Evolutionary conservation across 179 eudicot genomes (phyloP), one percentile per base, ranked within the genome.

Genomic region (Nepenthes alata): DNA sequence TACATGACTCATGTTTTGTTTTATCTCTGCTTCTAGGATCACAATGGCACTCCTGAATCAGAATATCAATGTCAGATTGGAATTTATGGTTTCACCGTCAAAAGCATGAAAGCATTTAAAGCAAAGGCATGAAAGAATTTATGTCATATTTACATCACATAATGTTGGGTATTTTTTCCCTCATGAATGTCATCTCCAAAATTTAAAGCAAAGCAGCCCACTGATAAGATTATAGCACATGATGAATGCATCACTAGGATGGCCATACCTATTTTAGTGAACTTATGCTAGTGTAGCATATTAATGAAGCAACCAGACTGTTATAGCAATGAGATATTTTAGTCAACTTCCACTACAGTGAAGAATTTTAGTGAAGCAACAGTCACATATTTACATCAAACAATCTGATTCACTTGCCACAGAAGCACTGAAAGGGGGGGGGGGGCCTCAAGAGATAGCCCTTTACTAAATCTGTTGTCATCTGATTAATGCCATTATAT

Each of bases 21-120:
- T 81, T n/a, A 70, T 72, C 69, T 94, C 99, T 52, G 86, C 76
- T 80, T 83, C 95, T 52, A 87, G 78, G 38, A 80, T 67, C 76
- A 90, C 99, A 75, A 90, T 81, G 64, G 99, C 95, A 77, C 89
- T 85, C 89, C 99, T 94, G 80, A 34, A 75, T 44, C 52, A 64
- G 35, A 41, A 44, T 11, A 14, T 38, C 35, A 48, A 41, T 4
- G 45, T 35, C 37, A 47, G 15, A 47, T 61, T 37, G 36, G 52
- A 6, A 61, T 35, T 15, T 25, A 53, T 49, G 55, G 13, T 12
- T 59, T 59, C 34, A 35, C 16, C 53, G 9, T 47, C 45, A 39
- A 39, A 39, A 39, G 45, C 45, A 36, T 3, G 25, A 47, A 48
- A 45, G 8, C 11, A 47, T 47, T 3, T 0, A 16, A 41, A n/a